Base-by-base conservation (phyloP, 495 filamentous ascomycete species). In the Penicillium waksmanii region DNA sequence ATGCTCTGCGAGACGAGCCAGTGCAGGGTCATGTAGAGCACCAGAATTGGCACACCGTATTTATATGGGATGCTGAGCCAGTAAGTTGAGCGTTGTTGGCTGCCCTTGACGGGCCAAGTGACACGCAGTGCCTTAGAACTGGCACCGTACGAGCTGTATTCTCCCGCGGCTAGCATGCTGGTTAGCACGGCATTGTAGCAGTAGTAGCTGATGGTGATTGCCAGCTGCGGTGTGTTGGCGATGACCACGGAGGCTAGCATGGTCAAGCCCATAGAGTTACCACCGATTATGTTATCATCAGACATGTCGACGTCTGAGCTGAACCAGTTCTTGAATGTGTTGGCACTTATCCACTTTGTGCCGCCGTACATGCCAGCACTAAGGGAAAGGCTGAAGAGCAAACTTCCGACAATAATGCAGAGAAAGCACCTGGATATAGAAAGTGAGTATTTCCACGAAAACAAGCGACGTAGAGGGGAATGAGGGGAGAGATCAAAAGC, bases 1-100 rank as follows among this genome's bases (percentile, higher is more conserved):
- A 79, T 50, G 19, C 69, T 70, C 53, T 82, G 73, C 0, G 79
- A 81, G 2, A 76, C 55, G 3, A 77, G 64, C 73, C 76, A 80
- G 48, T 82, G 80, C 1, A 77, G 58, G 0, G 72, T 10, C 10
- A 61, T 65, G 3, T 66, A 70, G 0, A 57, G 23, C 1, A 60
- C 18, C 23, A 73, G 35, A 2, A 80, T 55, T 0, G 77, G 77
- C 7, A 79, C 19, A 3, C 58, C 65, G 46, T 79, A 82, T 15
- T 61, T 60, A n/a, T 75, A 74, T 1, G 79, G 79, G 1, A 83
- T 36, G 12, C 67, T 66, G 17, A 82, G 73, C 47, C 65, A 81
- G 50, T 77, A 79, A 12, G 71, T 75, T 2, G 71, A 71, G 0
- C 68, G 68, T 55, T 82, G 80, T 55, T 83, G 77, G 3, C 57